A percentile compares a stretch with the other conserved stretches of the same genome.
Conservation (phyloP, 768 basidiomycete genomes). For the Botryobasidium botryosum region DNA sequence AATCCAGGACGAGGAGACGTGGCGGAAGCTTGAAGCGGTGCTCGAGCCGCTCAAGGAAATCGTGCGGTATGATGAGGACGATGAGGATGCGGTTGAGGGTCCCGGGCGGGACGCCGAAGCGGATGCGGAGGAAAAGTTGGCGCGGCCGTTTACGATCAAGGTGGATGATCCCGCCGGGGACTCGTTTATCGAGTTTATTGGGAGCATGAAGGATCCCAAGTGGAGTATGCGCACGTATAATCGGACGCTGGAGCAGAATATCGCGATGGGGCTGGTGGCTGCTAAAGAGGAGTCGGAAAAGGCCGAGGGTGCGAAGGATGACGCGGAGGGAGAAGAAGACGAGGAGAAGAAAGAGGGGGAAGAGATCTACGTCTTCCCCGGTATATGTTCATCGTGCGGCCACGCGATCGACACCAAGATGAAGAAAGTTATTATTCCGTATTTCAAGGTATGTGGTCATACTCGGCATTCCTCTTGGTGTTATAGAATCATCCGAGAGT, state of each 20-base stretch:
- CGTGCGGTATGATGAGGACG: constrained; percentile 27
- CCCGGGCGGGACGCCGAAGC: constrained; percentile 19
- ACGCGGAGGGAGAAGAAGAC: constrained; percentile 11
- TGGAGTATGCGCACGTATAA: constrained; percentile 80
- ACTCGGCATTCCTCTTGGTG: not conserved
- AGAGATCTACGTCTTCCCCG: constrained; percentile 79
- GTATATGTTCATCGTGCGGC: constrained; percentile 77
- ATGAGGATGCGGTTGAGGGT: constrained; percentile 16
- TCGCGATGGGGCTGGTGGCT: constrained; percentile 53
- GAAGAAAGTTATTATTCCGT: constrained; percentile 93
- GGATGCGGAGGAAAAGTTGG: constrained; percentile 29
- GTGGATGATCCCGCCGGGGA: constrained; percentile 92
- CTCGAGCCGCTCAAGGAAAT: constrained; percentile 24
- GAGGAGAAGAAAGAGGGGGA: constrained; percentile 38
- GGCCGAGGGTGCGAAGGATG: constrained; percentile 9
- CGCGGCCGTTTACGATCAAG: constrained; percentile 61
- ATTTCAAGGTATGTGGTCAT: constrained; percentile 48
- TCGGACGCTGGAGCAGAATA: constrained; percentile 66
- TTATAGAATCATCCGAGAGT: not conserved
- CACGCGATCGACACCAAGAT: constrained; percentile 71
- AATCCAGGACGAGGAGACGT: constrained; percentile 56
- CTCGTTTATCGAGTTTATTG: constrained; percentile 88
- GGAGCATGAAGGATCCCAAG: constrained; percentile 75
- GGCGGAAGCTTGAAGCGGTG: constrained; percentile 56
- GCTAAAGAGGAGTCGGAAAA: constrained; percentile 17